Evolutionary conservation across 1,284 basidiomycete species (phyloP), one percentile per base, ranked within the genome.

Genomic region (Rhodotorula mucilaginosa): DNA sequence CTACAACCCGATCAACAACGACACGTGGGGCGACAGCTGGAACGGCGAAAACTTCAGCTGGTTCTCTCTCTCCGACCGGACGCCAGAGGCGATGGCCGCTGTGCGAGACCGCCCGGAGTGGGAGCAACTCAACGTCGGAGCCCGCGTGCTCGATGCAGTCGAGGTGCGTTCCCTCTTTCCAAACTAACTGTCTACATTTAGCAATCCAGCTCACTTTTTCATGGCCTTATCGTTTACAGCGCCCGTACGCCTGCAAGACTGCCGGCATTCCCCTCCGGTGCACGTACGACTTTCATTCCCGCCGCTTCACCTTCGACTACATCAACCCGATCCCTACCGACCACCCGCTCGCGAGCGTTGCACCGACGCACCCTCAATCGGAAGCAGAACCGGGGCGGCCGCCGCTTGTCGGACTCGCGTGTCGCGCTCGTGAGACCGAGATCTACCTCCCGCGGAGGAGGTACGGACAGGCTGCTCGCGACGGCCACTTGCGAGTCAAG

Each of bases 31-130:
- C 19, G 95, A 98, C 80, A 85, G 88, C 72, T 98, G 96, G 96
- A 97, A 97, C 79, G 91, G 90, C 59, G 95, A 98, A 81, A 94
- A 93, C 82, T 96, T 97, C 80, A 93, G 92, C 5, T 96, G 92
- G 89, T 96, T 92, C 84, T 90, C 90, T 72, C 82, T 61, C 7
- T 65, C 71, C 3, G 76, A 70, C 51, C n/a, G 69, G 12, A 63
- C 68, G 21, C 61, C 58, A 16, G 57, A 29, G 26, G 85, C 58
- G 82, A 82, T 61, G 86, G 88, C 13, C 86, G 56, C 76, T 29
- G 76, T 70, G 26, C 76, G 71, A 23, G 85, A 85, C 18, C 88
- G 90, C 77, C 82, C 83, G 16, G 84, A 87, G 5, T 15, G 26
- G 64, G 83, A 65, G 51, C 44, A 85, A 31, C 83, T 93, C 31